Conservation (phyloP, 2,329 filamentous ascomycete species). For the Drechslera avenae region DNA sequence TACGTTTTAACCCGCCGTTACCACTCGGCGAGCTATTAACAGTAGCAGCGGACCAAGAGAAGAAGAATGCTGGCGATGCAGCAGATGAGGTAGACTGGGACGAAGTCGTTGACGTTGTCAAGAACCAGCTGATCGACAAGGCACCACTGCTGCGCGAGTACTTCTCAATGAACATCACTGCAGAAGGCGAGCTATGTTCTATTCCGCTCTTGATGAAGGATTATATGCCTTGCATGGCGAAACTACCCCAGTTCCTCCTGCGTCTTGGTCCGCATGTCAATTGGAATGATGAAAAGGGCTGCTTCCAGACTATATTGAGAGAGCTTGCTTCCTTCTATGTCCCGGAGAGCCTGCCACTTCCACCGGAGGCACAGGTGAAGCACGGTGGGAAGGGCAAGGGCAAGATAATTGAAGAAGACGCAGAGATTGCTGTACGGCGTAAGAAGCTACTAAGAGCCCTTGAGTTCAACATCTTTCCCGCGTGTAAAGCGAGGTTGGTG, state of each 20-base stretch:
- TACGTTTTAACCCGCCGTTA: conserved; percentile 79
- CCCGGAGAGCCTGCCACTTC: conserved; percentile 76
- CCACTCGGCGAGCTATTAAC: conserved; percentile 71
- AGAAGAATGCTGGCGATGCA: conserved; percentile 50
- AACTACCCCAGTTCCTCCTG: conserved; percentile 86
- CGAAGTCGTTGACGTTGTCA: conserved; percentile 69
- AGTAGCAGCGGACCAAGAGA: conserved; percentile 75
- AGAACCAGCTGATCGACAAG: conserved; percentile 71
- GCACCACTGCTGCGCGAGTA: conserved; percentile 91
- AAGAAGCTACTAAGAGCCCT: conserved; percentile 74
- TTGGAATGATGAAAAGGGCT: conserved; percentile 83
- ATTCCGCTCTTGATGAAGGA: conserved; percentile 88
- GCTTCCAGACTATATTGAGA: conserved; percentile 82
- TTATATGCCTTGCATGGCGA: conserved; percentile 83
- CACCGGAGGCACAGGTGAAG: conserved; percentile 37
- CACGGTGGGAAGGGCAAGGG: conserved; percentile 48
- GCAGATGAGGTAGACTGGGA: conserved; percentile 67
- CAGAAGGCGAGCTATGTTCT: conserved; percentile 74
- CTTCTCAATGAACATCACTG: conserved; percentile 83
- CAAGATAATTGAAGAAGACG: conserved; percentile 40
- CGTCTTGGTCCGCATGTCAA: conserved; percentile 85
- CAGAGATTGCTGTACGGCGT: conserved; percentile 59
- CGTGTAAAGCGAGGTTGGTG: conserved; percentile 80
- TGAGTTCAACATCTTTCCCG: conserved; percentile 88
- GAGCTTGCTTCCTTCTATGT: conserved; percentile 91